These are phyloP conservation scores for Pichia nanzhaoensis DNA, from an alignment of 805 yeast species.

Conservation along the genomic window DNA sequence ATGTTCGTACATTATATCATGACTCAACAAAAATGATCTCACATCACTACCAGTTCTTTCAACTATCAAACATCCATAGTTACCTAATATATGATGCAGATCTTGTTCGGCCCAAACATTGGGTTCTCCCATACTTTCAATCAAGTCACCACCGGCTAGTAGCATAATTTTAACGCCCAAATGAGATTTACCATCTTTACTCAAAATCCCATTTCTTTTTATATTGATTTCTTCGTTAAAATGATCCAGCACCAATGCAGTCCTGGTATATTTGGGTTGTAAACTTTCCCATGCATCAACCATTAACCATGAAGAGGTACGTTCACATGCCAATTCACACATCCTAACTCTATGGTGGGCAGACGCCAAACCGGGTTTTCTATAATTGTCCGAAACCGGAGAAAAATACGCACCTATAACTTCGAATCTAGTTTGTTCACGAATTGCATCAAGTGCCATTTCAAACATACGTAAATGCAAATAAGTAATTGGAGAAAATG, in stretches of 20 bases:
- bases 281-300: slow-evolving; percentile 99
- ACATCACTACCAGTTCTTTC: slow-evolving; percentile 97
- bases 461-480: slow-evolving; percentile 95
- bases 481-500: slow-evolving; percentile 93
- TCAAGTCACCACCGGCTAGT: slow-evolving; percentile 95
- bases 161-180: slow-evolving; percentile 88
- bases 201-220: slow-evolving; percentile 73
- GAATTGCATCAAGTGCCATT: slow-evolving; percentile 92
- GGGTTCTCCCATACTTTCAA: slow-evolving; percentile 99
- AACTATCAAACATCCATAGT: slow-evolving; percentile 92
- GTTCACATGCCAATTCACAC: slow-evolving; percentile 97
- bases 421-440: slow-evolving; percentile 89
- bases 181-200: slow-evolving; percentile 45
- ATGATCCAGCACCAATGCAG: slow-evolving; percentile 93
- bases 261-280: slow-evolving; percentile 85
- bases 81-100: slow-evolving; percentile 89
- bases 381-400: slow-evolving; percentile 89
- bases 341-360: slow-evolving; percentile 87
- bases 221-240: slow-evolving; percentile 92
- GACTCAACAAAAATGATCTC: slow-evolving; percentile 81
- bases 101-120: slow-evolving; percentile 98
- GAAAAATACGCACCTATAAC: slow-evolving; percentile 95
- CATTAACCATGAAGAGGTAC: slow-evolving; percentile 97
- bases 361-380: slow-evolving; percentile 87
- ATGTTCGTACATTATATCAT: slow-evolving; percentile 97